phyloP scores from a whole-genome alignment of 495 filamentous ascomycete genomes.

The Pyrenula massariospora region DNA sequence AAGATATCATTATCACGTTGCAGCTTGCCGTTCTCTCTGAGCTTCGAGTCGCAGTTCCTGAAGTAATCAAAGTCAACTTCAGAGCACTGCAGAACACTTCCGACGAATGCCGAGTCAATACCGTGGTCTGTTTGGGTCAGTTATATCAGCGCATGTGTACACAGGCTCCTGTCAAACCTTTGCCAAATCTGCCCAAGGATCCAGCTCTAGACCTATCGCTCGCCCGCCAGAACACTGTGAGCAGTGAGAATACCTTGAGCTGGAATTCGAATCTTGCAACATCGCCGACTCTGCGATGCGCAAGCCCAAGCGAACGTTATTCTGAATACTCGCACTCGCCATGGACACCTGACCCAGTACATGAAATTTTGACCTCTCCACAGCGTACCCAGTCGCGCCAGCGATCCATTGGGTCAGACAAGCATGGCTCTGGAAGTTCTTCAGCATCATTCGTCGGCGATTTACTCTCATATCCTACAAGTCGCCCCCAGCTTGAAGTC shows the following conservation, averaged over 20 bases:
- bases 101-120: slow-evolving; percentile 16
- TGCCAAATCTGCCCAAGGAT: slow-evolving; percentile 3
- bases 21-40: slow-evolving; percentile 30
- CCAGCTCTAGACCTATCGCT: no score
- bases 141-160: slow-evolving; percentile 23
- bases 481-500: no score
- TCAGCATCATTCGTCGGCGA: neutral
- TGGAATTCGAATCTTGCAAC: neutral
- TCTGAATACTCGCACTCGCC: neutral
- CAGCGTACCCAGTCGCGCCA: neutral
- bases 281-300: neutral
- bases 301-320: neutral
- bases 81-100: slow-evolving; percentile 22
- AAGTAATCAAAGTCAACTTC: slow-evolving; percentile 23
- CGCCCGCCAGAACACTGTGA: neutral
- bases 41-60: slow-evolving; percentile 23
- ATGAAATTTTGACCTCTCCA: neutral
- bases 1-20: slow-evolving; percentile 31
- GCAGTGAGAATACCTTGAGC: neutral
- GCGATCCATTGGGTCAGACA: neutral
- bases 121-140: slow-evolving; percentile 16
- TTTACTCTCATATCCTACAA: neutral
- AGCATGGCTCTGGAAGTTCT: neutral
- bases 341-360: neutral
- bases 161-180: slow-evolving; percentile 2